Percentiles rank a stretch among this genome's conserved stretches.
phyloP scores from a whole-genome alignment of 305 asterid genomes.

The Fraxinus sp. region DNA sequence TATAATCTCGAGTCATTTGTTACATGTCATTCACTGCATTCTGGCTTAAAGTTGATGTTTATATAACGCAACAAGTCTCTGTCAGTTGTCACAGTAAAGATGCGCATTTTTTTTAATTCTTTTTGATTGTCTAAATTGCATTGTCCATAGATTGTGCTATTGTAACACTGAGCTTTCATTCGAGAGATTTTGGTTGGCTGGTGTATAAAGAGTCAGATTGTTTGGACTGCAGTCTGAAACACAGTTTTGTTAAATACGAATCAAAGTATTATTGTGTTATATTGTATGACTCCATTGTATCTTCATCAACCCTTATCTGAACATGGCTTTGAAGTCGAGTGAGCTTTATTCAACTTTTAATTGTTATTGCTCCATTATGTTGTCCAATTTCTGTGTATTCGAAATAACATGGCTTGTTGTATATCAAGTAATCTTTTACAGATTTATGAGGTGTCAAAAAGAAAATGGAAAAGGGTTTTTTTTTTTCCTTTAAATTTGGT shows the following conservation, averaged over 20 bases:
- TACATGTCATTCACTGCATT: constrained; percentile 9
- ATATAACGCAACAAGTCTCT: background rate
- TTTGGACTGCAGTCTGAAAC: background rate
- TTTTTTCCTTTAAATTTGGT: too few species aligned
- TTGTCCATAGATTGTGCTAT: background rate
- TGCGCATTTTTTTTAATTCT: background rate
- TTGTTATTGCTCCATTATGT: background rate
- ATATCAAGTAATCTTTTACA: too few species aligned
- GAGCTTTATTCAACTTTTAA: background rate
- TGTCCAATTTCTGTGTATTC: background rate
- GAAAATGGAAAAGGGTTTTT: too few species aligned
- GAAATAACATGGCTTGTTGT: too few species aligned
- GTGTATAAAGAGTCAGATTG: background rate
- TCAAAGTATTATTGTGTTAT: background rate
- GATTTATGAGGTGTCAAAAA: too few species aligned
- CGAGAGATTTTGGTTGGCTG: background rate
- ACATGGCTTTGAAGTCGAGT: background rate
- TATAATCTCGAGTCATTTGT: background rate
- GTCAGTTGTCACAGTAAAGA: background rate
- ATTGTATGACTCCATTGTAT: background rate
- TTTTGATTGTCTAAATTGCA: background rate
- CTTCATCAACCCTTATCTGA: background rate
- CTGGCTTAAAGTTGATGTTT: constrained; percentile 11
- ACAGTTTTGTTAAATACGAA: background rate
- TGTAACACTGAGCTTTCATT: background rate